Evolutionary conservation across 163 green algal species (phyloP), one percentile per base, ranked within the genome.

Genomic region (Trebouxiophyceae sp.): DNA sequence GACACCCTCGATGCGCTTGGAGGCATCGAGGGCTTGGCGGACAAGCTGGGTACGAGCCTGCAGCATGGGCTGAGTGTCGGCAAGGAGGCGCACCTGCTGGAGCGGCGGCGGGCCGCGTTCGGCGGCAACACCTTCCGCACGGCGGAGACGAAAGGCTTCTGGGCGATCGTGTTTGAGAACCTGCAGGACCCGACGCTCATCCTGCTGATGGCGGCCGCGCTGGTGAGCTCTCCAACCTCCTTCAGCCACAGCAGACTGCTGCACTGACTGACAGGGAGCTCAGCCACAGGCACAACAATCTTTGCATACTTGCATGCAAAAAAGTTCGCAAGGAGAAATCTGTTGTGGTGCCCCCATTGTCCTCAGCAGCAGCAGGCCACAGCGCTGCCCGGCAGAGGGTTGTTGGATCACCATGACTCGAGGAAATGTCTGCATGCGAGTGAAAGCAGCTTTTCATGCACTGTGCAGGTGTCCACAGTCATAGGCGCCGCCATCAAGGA

Each of bases 111-210:
- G 31, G 45, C 72, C 1, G 63, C 68, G 7, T 97, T 87, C 67
- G 91, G 91, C 12, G 58, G 67, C 46, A 97, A 97, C 73, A 81
- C 60, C 2, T 86, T 88, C 57, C 78, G 80, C 20, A 64, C 78
- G 23, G 69, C 87, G 32, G 79, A 82, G 0, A 32, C 81, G 29
- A 95, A 95, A 71, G 74, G 58, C 29, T 97, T 97, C 75, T 89
- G 86, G 32, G 32, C 45, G 24, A 77, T 96, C 24, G 80, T 88
- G 33, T 86, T 77, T 31, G 79, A 89, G 57, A 89, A 89, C 39
- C 33, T 95, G 5, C 72, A 93, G 64, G 93, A 98, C 71, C 82
- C 93, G 6, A 97, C 91, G 23, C 85, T 97, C 45, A 84, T 97
- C 56, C 84, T 98, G 69, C 82, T 97, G 4, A 93, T 95, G 68